Evolutionary conservation across 2,329 filamentous ascomycete species (phyloP), one percentile per base, ranked within the genome.

Genomic region (Ascocoryne sarcoides): DNA sequence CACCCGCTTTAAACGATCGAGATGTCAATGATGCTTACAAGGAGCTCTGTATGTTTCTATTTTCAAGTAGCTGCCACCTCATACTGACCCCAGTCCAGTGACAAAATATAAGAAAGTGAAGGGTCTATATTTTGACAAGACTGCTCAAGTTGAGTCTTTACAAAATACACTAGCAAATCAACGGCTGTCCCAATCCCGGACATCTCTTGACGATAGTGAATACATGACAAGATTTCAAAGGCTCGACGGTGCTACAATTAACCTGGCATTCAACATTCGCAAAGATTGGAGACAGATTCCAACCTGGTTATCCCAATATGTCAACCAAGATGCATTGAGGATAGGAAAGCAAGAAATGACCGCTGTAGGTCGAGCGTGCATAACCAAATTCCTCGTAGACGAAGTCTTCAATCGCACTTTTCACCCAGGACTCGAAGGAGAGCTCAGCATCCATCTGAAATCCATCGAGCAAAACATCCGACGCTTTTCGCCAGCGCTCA

Each of bases 61-160:
- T 10, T n/a, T n/a, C 28, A 18, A 20, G 20, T 16, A 36, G 26
- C 10, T 16, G 4, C 20, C 2, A 18, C 14, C 5, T 32, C 39
- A 26, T 26, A 40, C 48, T 53, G 37, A 53, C 32, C 19, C 17
- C 12, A n/a, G 19, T 23, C 14, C 49, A 95, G 89, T 92, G 57
- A 79, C 78, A 51, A 98, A 98, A 67, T 98, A 98, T 62, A 93
- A 93, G 62, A 95, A 95, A 60, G 90, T 98, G 43, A 98, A 98
- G 68, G 81, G 88, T 41, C 84, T 95, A 55, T 98, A 95, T 61
- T 96, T 96, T 61, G 92, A 96, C 49, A 82, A 94, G 54, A 84
- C 82, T 50, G 73, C 79, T 14, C 89, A 95, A 62, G 84, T 96
- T 17, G 90, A 95, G 61, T 84, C 92, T 55, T 73, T 98, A 14